Conservation (phyloP, 2,329 filamentous ascomycete species). For the Elsinoe fawcettii region DNA sequence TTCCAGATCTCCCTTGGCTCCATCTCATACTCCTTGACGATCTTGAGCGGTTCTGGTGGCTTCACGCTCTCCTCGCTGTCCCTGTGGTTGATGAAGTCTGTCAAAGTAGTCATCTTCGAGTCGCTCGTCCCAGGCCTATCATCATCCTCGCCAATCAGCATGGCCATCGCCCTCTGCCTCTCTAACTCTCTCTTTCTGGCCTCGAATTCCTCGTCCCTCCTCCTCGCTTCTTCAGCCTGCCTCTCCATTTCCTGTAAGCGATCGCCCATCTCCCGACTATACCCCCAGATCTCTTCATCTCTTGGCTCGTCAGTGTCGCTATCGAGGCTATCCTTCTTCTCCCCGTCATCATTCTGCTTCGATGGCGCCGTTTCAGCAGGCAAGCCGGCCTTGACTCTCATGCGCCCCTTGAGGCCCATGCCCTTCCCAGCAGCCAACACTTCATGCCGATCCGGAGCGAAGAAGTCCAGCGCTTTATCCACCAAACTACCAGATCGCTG, state of each 20-base stretch:
- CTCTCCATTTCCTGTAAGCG: background rate
- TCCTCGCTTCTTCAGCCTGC: background rate
- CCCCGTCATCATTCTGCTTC: background rate
- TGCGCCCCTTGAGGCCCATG: background rate
- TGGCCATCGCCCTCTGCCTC: slow-evolving; percentile 4
- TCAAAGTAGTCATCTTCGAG: slow-evolving; percentile 4
- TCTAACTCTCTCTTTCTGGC: background rate
- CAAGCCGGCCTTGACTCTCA: slow-evolving; percentile 7
- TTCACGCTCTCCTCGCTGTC: slow-evolving; percentile 7
- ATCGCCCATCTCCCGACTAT: background rate
- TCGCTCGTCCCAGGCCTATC: background rate
- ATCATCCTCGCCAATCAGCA: slow-evolving; percentile 1
- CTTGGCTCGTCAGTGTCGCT: background rate
- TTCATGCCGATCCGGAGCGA: slow-evolving; percentile 2
- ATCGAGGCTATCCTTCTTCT: slow-evolving; percentile 6
- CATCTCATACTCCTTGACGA: background rate
- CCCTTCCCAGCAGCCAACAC: background rate
- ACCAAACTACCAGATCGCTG: slow-evolving; percentile 4
- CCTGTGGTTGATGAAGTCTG: slow-evolving; percentile 9
- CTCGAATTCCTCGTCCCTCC: background rate
- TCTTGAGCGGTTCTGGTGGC: background rate
- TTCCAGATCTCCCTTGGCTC: slow-evolving; percentile 11
- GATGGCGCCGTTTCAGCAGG: background rate
- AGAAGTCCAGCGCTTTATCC: slow-evolving; percentile 10
- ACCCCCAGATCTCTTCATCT: background rate